These are phyloP conservation scores for Debaryomyces singareniensis DNA, from an alignment of 1,139 yeast species.

Conservation along the genomic window DNA sequence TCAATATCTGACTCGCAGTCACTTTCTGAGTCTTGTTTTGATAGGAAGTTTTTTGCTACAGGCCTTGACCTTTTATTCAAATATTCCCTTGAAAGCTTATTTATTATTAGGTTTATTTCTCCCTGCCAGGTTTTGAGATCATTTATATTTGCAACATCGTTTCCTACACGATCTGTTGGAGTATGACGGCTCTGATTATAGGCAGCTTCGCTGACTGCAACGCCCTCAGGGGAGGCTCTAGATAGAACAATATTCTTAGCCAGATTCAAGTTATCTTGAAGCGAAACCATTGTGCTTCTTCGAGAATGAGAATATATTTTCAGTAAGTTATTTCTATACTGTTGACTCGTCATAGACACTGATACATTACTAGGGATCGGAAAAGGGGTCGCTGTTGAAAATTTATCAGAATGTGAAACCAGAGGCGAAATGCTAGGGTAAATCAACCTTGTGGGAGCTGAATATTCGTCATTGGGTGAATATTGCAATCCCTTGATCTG, in stretches of 20 bases:
- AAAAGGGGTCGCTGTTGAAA: conserved; percentile 32
- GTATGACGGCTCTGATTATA: conserved; percentile 1
- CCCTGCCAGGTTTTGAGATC: conserved; percentile 43
- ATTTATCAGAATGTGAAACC: conserved; percentile 33
- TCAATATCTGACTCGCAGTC: conserved; percentile 11
- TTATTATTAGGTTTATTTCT: conserved; percentile 36
- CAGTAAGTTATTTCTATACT: conserved; percentile 32
- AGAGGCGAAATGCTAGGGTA: conserved; percentile 34
- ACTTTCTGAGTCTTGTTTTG: conserved; percentile 3
- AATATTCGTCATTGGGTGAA: conserved; percentile 25
- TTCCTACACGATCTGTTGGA: conserved; percentile 1
- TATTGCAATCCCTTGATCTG: conserved; percentile 55
- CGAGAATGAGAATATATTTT: conserved; percentile 42
- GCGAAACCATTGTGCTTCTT: conserved; percentile 31
- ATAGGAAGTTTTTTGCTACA: conserved; percentile 3
- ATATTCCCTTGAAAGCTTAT: conserved; percentile 33
- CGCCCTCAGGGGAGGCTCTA: conserved; percentile 9
- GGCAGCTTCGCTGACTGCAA: conserved; percentile 4
- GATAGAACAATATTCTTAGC: conserved; percentile 15
- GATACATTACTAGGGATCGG: conserved; percentile 16
- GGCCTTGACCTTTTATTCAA: conserved; percentile 9
- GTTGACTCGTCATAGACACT: conserved; percentile 19
- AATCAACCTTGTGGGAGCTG: conserved; percentile 15
- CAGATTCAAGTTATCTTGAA: conserved; percentile 33
- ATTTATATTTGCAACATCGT: conserved; percentile 15